Evolutionary conservation across 139 green algal genomes (phyloP).

Genomic region (Chlamydomonas urium): DNA sequence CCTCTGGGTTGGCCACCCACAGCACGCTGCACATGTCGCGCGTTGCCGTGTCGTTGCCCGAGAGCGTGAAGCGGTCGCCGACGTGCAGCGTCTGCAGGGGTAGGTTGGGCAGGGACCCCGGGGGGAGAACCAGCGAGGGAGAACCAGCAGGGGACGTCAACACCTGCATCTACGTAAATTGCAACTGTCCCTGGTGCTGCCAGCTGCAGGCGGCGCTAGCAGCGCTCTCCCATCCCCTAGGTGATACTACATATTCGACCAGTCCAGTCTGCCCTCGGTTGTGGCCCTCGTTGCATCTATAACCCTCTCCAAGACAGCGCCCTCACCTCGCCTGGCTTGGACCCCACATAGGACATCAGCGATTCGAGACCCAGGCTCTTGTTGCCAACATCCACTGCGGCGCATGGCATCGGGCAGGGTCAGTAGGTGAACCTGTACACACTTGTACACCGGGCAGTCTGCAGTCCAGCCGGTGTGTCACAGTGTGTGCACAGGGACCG

Average conservation of each 20-base stretch:
- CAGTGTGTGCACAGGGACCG: no score
- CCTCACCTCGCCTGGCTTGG: conserved; percentile 8
- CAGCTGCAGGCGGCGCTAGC: no score
- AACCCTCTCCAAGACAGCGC: not conserved
- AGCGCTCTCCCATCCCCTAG: no score
- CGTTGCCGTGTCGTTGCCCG: conserved; percentile 86
- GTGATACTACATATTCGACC: no score
- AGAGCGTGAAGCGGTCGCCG: conserved; percentile 88
- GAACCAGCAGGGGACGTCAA: no score
- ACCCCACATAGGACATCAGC: conserved; percentile 74
- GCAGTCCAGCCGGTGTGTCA: no score
- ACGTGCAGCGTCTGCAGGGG: conserved; percentile 29
- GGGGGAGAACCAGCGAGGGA: not conserved
- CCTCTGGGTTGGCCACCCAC: conserved; percentile 92
- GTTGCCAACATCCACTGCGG: conserved; percentile 91
- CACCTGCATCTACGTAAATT: not conserved
- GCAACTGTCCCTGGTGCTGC: not conserved
- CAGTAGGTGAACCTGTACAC: no score
- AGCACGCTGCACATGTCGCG: conserved; percentile 85
- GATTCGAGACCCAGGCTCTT: conserved; percentile 87
- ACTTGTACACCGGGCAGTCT: no score
- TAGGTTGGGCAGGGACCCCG: not conserved
- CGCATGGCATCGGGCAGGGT: no score
- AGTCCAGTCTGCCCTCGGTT: no score
- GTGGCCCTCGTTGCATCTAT: no score